phyloP scores from a whole-genome alignment of 2,329 filamentous ascomycete species.

The Scytalidium sp. region DNA sequence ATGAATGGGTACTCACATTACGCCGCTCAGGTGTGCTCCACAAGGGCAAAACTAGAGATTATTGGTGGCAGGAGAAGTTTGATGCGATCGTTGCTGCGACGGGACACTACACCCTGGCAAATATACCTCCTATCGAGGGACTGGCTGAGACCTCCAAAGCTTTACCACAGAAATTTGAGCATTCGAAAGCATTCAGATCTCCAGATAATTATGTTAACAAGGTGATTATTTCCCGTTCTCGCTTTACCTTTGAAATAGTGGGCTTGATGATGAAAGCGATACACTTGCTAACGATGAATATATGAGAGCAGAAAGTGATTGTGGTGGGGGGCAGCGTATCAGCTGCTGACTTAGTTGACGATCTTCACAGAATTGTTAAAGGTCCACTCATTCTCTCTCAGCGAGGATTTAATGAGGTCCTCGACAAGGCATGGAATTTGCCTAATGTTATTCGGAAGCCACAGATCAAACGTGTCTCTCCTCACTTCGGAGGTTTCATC shows the following conservation, averaged over 20 bases:
- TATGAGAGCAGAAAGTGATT: constrained; percentile 34
- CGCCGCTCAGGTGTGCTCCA: constrained; percentile 27
- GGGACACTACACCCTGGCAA: constrained; percentile 64
- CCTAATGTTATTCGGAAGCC: constrained; percentile 29
- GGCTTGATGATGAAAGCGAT: too few relatives aligned
- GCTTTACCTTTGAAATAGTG: background rate
- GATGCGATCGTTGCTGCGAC: constrained; percentile 64
- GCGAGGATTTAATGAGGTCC: background rate
- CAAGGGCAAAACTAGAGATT: constrained; percentile 36
- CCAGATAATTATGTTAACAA: constrained; percentile 55
- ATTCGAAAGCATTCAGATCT: constrained; percentile 70
- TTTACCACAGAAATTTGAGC: constrained; percentile 51
- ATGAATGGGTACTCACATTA: constrained; percentile 50
- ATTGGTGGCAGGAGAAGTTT: constrained; percentile 61
- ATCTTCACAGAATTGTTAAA: constrained; percentile 41
- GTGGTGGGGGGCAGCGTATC: constrained; percentile 62
- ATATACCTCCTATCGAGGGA: constrained; percentile 56
- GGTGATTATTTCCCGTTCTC: background rate
- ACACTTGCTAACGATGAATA: background rate
- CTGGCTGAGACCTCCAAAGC: constrained; percentile 50
- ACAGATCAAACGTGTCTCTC: constrained; percentile 39
- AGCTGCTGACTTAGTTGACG: constrained; percentile 55
- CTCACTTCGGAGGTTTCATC: constrained; percentile 26
- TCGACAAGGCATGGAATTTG: constrained; percentile 1
- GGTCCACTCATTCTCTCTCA: constrained; percentile 1